Percentiles rank a stretch among this genome's conserved stretches.
Conservation (phyloP, 768 basidiomycete species). For the Kwoniella dejecticola region DNA sequence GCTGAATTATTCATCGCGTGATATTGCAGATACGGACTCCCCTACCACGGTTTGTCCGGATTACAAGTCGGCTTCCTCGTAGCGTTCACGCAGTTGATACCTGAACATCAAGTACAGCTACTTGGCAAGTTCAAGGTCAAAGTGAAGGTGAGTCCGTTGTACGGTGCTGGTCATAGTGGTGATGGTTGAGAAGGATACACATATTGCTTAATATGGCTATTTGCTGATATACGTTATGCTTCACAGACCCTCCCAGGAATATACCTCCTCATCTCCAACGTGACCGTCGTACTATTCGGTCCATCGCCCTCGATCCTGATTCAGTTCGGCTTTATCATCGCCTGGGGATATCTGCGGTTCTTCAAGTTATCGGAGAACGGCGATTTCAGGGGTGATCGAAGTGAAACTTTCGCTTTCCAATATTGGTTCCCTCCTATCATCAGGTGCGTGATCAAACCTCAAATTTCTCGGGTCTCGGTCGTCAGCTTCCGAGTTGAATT, state of each 20-base stretch:
- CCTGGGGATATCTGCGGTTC: slow-evolving; percentile 94
- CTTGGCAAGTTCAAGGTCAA: slow-evolving; percentile 67
- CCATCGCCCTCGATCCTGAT: slow-evolving; percentile 60
- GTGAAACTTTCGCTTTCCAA: slow-evolving; percentile 92
- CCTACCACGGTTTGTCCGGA: slow-evolving; percentile 90
- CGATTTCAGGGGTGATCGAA: slow-evolving; percentile 81
- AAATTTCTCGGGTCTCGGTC: too few relatives aligned
- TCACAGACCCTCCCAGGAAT: slow-evolving; percentile 88
- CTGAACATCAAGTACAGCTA: slow-evolving; percentile 95
- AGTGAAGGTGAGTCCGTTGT: slow-evolving; percentile 70
- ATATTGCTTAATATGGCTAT: too few relatives aligned
- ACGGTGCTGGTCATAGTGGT: not conserved
- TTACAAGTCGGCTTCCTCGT: slow-evolving; percentile 86
- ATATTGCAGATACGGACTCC: slow-evolving; percentile 77
- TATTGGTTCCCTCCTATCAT: slow-evolving; percentile 96
- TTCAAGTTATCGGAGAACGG: slow-evolving; percentile 78
- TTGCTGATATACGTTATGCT: not conserved
- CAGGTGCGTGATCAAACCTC: slow-evolving; percentile 66
- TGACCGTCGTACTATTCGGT: slow-evolving; percentile 56
- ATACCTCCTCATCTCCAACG: slow-evolving; percentile 84
- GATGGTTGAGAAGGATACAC: too few relatives aligned
- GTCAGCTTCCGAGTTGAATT: not conserved
- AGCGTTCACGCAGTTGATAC: slow-evolving; percentile 95
- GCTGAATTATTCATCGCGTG: too few relatives aligned
- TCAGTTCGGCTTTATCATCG: slow-evolving; percentile 98